These are phyloP conservation scores for Aspergillus diversus DNA, from an alignment of 495 filamentous ascomycete genomes.

Conservation along the genomic window DNA sequence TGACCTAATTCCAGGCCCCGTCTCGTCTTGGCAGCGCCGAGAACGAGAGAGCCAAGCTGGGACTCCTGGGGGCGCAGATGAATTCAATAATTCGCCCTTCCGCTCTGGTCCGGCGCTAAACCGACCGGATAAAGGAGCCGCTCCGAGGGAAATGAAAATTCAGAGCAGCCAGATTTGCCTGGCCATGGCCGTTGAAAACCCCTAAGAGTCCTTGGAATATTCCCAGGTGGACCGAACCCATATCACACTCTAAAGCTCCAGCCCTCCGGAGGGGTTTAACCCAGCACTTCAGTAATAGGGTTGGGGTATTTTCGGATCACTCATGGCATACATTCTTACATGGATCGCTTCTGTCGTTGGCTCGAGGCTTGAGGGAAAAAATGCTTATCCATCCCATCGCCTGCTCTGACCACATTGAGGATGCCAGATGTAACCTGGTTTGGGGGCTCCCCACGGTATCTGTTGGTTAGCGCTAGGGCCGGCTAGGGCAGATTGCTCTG, in stretches of 20 bases:
- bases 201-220: neutral
- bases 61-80: no score
- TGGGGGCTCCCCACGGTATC: neutral
- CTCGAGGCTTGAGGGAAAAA: neutral
- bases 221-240: neutral
- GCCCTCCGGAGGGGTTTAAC: no score
- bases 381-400: no score
- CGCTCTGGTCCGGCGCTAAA: neutral
- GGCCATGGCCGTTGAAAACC: neutral
- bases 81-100: neutral
- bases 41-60: no score
- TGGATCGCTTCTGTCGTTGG: neutral
- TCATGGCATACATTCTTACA: neutral
- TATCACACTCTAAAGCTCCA: neutral
- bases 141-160: neutral
- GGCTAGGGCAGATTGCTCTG: neutral
- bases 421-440: neutral
- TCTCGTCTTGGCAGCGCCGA: no score
- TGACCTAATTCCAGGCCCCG: no score
- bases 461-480: neutral
- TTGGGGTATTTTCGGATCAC: no score
- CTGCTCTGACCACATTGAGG: no score
- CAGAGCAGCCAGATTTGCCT: constrained; percentile 1
- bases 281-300: no score
- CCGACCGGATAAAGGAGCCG: neutral